These are phyloP conservation scores for Pleurotus sapidus DNA, from an alignment of 768 basidiomycete genomes.

Conservation along the genomic window DNA sequence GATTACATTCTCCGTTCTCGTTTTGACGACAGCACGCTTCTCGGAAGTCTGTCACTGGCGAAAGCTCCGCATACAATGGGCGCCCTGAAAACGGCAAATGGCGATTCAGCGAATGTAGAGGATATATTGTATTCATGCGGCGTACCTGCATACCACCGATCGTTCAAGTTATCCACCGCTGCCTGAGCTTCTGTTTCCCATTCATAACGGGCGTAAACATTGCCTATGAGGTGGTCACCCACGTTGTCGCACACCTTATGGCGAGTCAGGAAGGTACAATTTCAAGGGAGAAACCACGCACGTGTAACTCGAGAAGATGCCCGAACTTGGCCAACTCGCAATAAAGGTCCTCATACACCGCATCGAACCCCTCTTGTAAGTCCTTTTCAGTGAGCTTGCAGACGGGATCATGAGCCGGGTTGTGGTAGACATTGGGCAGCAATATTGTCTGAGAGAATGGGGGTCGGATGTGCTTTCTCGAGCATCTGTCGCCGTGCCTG, in stretches of 20 bases:
- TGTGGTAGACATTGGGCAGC: conserved; percentile 96
- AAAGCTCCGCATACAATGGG: conserved; percentile 94
- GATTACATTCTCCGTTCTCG: conserved; percentile 97
- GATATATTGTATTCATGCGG: conserved; percentile 11
- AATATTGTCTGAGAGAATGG: conserved; percentile 97
- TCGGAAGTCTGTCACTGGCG: conserved; percentile 97
- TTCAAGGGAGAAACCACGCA: conserved; percentile 32
- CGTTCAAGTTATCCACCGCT: conserved; percentile 90
- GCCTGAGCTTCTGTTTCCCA: conserved; percentile 97
- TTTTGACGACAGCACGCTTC: conserved; percentile 99
- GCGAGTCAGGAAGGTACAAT: conserved; percentile 2
- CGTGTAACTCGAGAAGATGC: conserved; percentile 93
- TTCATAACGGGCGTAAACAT: conserved; percentile 97
- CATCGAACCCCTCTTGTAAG: conserved; percentile 88
- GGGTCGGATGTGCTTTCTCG: conserved; percentile 96
- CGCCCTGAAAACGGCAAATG: conserved; percentile 53
- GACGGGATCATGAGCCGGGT: conserved; percentile 91
- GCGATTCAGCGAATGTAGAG: neutral
- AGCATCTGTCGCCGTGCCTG: conserved; percentile 97
- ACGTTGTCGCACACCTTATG: conserved; percentile 94
- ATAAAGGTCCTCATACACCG: conserved; percentile 93
- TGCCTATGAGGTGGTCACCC: conserved; percentile 97
- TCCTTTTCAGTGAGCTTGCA: conserved; percentile 88
- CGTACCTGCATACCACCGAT: conserved; percentile 97
- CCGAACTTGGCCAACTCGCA: conserved; percentile 95